Evolutionary conservation across 805 yeast species (phyloP), one percentile per base, ranked within the genome.

Genomic region (Cyberlindnera meyerae): DNA sequence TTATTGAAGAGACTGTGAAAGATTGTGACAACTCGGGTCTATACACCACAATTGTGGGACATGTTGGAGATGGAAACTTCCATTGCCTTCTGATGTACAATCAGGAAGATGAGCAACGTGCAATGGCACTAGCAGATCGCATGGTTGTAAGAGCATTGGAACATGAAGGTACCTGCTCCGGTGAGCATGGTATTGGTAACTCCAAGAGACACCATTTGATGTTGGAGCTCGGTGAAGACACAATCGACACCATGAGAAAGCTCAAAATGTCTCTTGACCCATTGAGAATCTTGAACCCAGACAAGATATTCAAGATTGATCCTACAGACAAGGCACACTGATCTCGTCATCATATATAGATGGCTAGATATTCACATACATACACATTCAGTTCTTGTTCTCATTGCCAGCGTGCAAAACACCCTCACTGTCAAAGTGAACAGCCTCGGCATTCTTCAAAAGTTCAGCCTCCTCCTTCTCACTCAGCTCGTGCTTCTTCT

Each of bases 151-250:
- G 79, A 34, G 89, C 87, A 1, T 63, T 84, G 21, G 69, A 63
- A 6, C 68, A 77, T 25, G 94, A 84, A 36, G 94, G 95, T 2
- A 85, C 95, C 1, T 78, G 86, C 45, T 80, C 87, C 5, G 95
- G 95, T 14, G 95, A 85, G 51, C 95, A 85, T 51, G 95, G 95
- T 2, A 74, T 85, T 32, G 95, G 95, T 2, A 67, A 75, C 27
- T 86, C 88, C 20, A 85, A 85, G 55, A 62, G 88, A 45, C 70
- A 70, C 22, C 76, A 70, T 38, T 57, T 85, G 27, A 65, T 68
- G 25, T 60, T 64, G 43, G 95, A 85, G 55, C 58, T 85, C 21
- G 93, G 90, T 2, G 62, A 65, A 3, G 80, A 72, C 2, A 71
- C 93, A 0, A 71, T 85, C 16, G 75, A 73, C 47, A 57, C 79